These are phyloP conservation scores for Metschnikowia vanudenii DNA, from an alignment of 805 yeast species.

Conservation along the genomic window DNA sequence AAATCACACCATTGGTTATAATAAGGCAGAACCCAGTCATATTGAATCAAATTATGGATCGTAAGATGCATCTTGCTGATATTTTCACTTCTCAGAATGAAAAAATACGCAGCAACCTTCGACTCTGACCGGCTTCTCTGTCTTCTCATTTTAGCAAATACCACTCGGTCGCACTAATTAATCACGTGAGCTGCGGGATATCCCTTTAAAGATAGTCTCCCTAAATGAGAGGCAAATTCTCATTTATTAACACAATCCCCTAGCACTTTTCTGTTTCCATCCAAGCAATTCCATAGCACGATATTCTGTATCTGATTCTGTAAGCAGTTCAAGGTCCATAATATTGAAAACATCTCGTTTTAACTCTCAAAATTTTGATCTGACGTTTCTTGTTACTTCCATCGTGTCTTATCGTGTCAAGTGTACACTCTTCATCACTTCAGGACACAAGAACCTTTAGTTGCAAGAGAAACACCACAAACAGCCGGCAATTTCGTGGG, in stretches of 20 bases:
- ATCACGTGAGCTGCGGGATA: constrained; percentile 8
- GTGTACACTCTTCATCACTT: constrained; percentile 2
- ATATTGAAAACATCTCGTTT: background rate
- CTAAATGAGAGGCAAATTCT: constrained; percentile 8
- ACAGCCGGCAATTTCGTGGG: background rate
- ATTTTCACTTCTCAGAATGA: too few species aligned
- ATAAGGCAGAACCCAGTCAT: too few species aligned
- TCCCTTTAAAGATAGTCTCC: constrained; percentile 9
- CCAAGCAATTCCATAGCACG: background rate
- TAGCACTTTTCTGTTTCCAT: background rate
- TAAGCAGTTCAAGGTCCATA: background rate
- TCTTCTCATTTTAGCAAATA: too few species aligned
- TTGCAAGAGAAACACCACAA: background rate
- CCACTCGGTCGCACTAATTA: background rate
- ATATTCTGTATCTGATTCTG: background rate
- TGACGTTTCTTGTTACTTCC: background rate
- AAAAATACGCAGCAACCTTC: too few species aligned
- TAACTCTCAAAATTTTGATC: background rate
- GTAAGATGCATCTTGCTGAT: too few species aligned
- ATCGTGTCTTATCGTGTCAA: constrained; percentile 1
- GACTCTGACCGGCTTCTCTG: too few species aligned
- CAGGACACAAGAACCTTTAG: background rate
- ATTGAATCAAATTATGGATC: too few species aligned
- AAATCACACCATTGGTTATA: too few species aligned
- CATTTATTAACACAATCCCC: constrained; percentile 8